phyloP scores from a whole-genome alignment of 495 filamentous ascomycete genomes.

The Oidiodendron maius region DNA sequence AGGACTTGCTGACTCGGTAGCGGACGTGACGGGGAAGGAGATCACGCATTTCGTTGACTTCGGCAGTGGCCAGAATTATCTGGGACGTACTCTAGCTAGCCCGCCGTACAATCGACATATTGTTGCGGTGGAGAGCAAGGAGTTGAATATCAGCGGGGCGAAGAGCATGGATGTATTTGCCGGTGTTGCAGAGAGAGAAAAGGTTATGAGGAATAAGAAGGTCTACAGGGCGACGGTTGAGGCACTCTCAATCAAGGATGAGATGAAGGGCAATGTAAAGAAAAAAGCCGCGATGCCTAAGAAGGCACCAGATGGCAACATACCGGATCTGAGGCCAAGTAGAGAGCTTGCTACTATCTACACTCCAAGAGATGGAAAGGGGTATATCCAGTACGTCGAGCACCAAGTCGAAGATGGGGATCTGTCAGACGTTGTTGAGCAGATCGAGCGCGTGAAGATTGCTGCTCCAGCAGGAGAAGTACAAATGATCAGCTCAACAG shows the following conservation, averaged over 20 bases:
- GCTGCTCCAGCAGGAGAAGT: slow-evolving; percentile 3
- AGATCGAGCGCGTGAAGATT: slow-evolving; percentile 22
- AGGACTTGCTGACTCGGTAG: slow-evolving; percentile 46
- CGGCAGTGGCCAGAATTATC: slow-evolving; percentile 92
- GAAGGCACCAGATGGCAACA: slow-evolving; percentile 23
- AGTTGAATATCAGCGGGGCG: slow-evolving; percentile 78
- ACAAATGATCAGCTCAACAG: not conserved
- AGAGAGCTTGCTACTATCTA: slow-evolving; percentile 41
- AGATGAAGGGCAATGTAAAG: slow-evolving; percentile 31
- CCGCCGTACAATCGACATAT: slow-evolving; percentile 80
- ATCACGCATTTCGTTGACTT: slow-evolving; percentile 93
- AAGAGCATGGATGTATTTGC: slow-evolving; percentile 75
- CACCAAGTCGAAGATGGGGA: slow-evolving; percentile 53
- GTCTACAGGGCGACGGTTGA: slow-evolving; percentile 47
- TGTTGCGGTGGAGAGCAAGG: slow-evolving; percentile 83
- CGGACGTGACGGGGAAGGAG: slow-evolving; percentile 28
- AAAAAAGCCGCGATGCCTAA: slow-evolving; percentile 29
- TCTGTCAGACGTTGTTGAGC: slow-evolving; percentile 47
- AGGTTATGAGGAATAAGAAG: slow-evolving; percentile 71
- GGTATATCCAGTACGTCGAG: slow-evolving; percentile 64
- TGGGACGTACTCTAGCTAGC: slow-evolving; percentile 80
- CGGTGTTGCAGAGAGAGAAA: slow-evolving; percentile 59
- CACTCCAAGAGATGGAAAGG: slow-evolving; percentile 46
- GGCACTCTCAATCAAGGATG: slow-evolving; percentile 28
- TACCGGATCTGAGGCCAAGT: slow-evolving; percentile 39